A percentile compares a stretch with the other conserved stretches of the same genome.
Conservation (phyloP, 2,329 filamentous ascomycete species). For the Colletotrichum orbiculare region DNA sequence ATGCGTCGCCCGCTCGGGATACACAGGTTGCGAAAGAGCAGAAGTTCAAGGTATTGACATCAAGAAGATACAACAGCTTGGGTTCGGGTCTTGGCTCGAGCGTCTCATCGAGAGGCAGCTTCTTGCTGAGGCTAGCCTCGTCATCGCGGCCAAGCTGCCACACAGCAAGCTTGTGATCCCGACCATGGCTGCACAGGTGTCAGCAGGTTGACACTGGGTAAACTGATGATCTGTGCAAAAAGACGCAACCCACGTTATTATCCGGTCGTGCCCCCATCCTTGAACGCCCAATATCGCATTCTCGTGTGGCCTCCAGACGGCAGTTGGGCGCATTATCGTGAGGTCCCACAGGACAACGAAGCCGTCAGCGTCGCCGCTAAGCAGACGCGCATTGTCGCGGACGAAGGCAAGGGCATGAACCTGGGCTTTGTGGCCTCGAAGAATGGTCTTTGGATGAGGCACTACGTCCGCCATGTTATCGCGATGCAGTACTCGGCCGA, state of each 20-base stretch:
- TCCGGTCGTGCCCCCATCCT: conserved; percentile 75
- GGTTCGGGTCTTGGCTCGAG: conserved; percentile 68
- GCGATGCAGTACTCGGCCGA: neutral
- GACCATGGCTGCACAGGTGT: conserved; percentile 75
- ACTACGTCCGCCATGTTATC: conserved; percentile 41
- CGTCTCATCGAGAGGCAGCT: conserved; percentile 75
- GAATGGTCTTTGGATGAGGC: conserved; percentile 69
- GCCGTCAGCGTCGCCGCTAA: conserved; percentile 90
- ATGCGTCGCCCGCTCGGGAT: conserved; percentile 5
- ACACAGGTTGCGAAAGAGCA: conserved; percentile 81
- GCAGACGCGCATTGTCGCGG: conserved; percentile 77
- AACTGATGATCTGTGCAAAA: neutral
- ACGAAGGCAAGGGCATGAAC: conserved; percentile 83
- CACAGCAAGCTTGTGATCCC: conserved; percentile 86
- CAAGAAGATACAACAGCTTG: conserved; percentile 85
- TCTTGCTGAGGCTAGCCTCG: conserved; percentile 73
- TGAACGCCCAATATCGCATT: conserved; percentile 80
- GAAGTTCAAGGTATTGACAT: conserved; percentile 95
- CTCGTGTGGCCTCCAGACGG: conserved; percentile 88
- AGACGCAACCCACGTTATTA: conserved; percentile 79
- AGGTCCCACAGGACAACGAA: conserved; percentile 90
- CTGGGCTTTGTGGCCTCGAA: conserved; percentile 86
- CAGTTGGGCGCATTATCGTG: conserved; percentile 80
- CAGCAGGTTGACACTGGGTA: neutral
- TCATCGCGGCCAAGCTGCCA: conserved; percentile 78